These are phyloP conservation scores for Fraxinus platypoda DNA, from an alignment of 305 asterid species.

Conservation along the genomic window DNA sequence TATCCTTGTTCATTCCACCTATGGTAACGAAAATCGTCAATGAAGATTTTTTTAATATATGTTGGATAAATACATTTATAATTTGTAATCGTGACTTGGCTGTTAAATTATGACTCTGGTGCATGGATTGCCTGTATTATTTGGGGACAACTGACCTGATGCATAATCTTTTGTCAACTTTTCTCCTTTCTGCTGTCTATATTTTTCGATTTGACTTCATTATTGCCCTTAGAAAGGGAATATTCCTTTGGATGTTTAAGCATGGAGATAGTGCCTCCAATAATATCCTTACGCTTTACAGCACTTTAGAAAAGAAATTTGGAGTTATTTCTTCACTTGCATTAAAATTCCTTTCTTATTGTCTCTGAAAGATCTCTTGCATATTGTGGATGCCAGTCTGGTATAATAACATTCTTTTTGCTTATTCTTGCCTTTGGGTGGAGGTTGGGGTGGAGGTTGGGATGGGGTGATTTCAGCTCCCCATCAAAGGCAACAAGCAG, in stretches of 20 bases:
- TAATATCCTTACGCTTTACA: not conserved
- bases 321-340: not conserved
- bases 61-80: not conserved
- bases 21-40: not conserved
- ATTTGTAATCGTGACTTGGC: not conserved
- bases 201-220: not conserved
- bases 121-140: not conserved
- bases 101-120: not conserved
- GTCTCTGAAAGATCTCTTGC: slow-evolving; percentile 1
- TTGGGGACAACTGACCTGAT: not conserved
- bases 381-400: not conserved
- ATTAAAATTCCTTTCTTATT: not conserved
- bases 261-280: not conserved
- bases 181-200: not conserved
- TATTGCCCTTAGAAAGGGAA: not conserved
- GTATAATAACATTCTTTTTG: not conserved
- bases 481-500: not conserved
- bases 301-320: not conserved
- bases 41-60: not conserved
- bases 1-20: not conserved
- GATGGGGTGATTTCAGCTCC: not conserved
- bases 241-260: not conserved
- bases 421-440: not conserved
- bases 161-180: not conserved
- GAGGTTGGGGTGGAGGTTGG: not conserved